phyloP scores from a whole-genome alignment of 2,329 filamentous ascomycete genomes.

The Pyricularia sp. region DNA sequence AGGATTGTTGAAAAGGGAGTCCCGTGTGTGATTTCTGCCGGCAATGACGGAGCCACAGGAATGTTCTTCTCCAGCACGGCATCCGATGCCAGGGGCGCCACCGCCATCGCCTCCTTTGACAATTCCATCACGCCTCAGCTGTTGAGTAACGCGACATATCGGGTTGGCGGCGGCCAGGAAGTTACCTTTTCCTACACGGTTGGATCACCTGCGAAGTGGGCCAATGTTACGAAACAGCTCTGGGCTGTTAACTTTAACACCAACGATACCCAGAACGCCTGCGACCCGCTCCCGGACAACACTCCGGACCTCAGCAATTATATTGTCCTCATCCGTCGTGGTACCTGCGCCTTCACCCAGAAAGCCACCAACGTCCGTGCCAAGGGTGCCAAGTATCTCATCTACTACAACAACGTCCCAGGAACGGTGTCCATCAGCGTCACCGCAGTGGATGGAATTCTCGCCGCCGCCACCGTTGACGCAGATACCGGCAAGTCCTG shows the following conservation, averaged over 20 bases:
- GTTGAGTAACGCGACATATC: constrained; percentile 27
- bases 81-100: constrained; percentile 32
- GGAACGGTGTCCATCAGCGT: constrained; percentile 22
- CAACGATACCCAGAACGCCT: constrained; percentile 34
- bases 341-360: constrained; percentile 36
- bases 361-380: constrained; percentile 40
- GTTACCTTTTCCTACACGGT: constrained; percentile 29
- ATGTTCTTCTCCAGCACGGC: constrained; percentile 37
- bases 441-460: constrained; percentile 16
- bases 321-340: constrained; percentile 47
- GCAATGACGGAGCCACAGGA: constrained; percentile 29
- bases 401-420: constrained; percentile 51
- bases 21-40: constrained; percentile 26
- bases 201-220: constrained; percentile 29
- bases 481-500: constrained; percentile 27
- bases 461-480: constrained; percentile 27
- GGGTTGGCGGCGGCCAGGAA: constrained; percentile 20
- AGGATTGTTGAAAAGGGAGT: constrained; percentile 41
- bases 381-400: constrained; percentile 44
- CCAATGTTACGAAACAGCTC: constrained; percentile 31
- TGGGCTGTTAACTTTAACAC: constrained; percentile 37
- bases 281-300: constrained; percentile 33
- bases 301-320: constrained; percentile 39
- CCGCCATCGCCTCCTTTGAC: constrained; percentile 37
- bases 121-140: constrained; percentile 29